A percentile compares a stretch with the other conserved stretches of the same genome.
phyloP scores from a whole-genome alignment of 2,329 filamentous ascomycete species.

The Botrytis sinoallii region DNA sequence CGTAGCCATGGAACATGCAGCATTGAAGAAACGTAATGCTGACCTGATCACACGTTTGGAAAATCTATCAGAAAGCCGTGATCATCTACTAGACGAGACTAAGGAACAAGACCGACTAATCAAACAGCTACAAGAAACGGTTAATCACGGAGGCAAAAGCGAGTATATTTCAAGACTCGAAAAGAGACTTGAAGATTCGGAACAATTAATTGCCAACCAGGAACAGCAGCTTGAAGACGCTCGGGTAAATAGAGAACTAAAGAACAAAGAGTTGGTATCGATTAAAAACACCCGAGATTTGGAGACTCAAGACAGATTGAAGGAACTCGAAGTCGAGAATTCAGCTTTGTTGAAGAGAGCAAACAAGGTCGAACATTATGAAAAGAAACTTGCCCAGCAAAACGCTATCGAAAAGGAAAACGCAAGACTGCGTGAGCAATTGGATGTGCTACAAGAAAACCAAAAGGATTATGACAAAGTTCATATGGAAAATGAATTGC shows the following conservation, averaged over 20 bases:
- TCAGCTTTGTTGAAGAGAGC: slow-evolving; percentile 59
- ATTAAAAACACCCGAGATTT: slow-evolving; percentile 45
- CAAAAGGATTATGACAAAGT: slow-evolving; percentile 39
- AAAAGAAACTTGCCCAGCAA: slow-evolving; percentile 59
- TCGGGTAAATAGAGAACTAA: slow-evolving; percentile 42
- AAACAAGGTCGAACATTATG: slow-evolving; percentile 60
- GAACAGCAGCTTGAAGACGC: slow-evolving; percentile 62
- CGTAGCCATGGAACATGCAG: slow-evolving; percentile 48
- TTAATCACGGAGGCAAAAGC: slow-evolving; percentile 49
- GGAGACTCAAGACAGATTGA: slow-evolving; percentile 51
- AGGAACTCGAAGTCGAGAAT: slow-evolving; percentile 57
- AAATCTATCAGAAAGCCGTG: slow-evolving; percentile 59
- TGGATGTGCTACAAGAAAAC: slow-evolving; percentile 51
- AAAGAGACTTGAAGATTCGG: slow-evolving; percentile 60
- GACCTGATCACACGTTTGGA: slow-evolving; percentile 59
- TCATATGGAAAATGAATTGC: slow-evolving; percentile 31
- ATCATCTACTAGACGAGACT: slow-evolving; percentile 53
- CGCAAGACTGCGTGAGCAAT: slow-evolving; percentile 52
- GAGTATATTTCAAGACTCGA: slow-evolving; percentile 54
- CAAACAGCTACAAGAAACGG: slow-evolving; percentile 36
- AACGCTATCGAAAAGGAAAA: slow-evolving; percentile 55
- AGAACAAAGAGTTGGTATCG: slow-evolving; percentile 49
- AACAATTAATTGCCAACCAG: slow-evolving; percentile 67
- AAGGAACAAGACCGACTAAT: slow-evolving; percentile 53
- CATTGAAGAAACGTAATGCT: slow-evolving; percentile 54